A percentile compares a stretch with the other conserved stretches of the same genome.
phyloP scores from a whole-genome alignment of 495 filamentous ascomycete species.

The Xylaria nigripes region DNA sequence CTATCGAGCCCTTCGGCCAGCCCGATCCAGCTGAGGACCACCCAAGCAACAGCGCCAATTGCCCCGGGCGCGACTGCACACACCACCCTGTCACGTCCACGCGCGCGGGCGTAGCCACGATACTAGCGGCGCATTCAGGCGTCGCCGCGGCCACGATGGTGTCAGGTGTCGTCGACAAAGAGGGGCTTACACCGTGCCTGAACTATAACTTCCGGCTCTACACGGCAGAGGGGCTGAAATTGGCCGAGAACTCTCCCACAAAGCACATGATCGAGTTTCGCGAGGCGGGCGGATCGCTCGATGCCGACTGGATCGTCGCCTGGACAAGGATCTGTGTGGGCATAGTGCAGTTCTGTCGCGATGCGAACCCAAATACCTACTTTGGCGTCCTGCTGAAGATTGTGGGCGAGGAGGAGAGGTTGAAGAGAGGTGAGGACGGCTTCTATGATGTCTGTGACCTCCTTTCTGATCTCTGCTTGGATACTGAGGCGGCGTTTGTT shows the following conservation, averaged over 20 bases:
- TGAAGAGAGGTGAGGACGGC: background rate
- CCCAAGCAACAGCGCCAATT: background rate
- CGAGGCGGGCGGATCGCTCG: constrained; percentile 31
- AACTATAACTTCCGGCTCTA: constrained; percentile 19
- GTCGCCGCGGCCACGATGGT: constrained; percentile 5
- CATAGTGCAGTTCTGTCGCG: constrained; percentile 20
- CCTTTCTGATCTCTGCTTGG: constrained; percentile 19
- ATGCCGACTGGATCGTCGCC: constrained; percentile 17
- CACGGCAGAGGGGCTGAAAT: background rate
- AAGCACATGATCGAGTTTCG: constrained; percentile 36
- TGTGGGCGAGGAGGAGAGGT: constrained; percentile 9
- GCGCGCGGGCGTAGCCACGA: background rate
- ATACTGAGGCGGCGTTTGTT: constrained; percentile 13
- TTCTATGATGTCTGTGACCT: constrained; percentile 20
- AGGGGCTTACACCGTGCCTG: background rate
- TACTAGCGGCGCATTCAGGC: constrained; percentile 9
- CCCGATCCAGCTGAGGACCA: background rate
- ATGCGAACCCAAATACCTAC: constrained; percentile 4
- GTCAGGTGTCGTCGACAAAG: background rate
- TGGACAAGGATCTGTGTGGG: constrained; percentile 29
- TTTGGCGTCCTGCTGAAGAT: constrained; percentile 4
- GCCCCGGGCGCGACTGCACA: background rate
- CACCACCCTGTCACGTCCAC: background rate
- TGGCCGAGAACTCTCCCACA: background rate
- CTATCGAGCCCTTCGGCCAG: background rate